A percentile compares a stretch with the other conserved stretches of the same genome.
Conservation (phyloP, 352 stramenopile species). For the Phytophthora cactorum region DNA sequence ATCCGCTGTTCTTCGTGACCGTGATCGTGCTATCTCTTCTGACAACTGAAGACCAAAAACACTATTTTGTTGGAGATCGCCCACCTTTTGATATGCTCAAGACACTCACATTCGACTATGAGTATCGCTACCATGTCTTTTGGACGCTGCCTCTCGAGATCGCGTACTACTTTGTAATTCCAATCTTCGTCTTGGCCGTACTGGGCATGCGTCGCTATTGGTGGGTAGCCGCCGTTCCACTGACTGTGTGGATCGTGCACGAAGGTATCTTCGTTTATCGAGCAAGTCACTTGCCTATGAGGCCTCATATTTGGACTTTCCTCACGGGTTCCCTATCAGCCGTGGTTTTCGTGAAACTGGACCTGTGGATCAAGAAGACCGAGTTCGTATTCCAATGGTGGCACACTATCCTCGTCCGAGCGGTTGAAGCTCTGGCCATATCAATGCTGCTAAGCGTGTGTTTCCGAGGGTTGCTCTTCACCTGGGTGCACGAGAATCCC, state of each 20-base stretch:
- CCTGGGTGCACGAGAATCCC: slow-evolving; percentile 29
- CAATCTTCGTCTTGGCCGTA: slow-evolving; percentile 36
- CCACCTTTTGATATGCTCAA: slow-evolving; percentile 38
- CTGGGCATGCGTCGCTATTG: slow-evolving; percentile 25
- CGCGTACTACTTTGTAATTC: slow-evolving; percentile 47
- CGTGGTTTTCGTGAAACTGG: slow-evolving; percentile 34
- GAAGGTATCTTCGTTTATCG: slow-evolving; percentile 28
- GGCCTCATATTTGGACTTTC: slow-evolving; percentile 43
- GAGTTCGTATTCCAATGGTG: slow-evolving; percentile 26
- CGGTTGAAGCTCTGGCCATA: slow-evolving; percentile 25
- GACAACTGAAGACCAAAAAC: slow-evolving; percentile 27
- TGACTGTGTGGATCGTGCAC: slow-evolving; percentile 31
- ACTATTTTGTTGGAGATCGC: slow-evolving; percentile 33
- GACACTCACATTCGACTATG: slow-evolving; percentile 43
- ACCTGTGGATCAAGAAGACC: slow-evolving; percentile 23
- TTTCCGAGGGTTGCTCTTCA: slow-evolving; percentile 32
- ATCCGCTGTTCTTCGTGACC: slow-evolving; percentile 54
- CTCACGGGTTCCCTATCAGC: slow-evolving; percentile 45
- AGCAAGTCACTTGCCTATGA: slow-evolving; percentile 32
- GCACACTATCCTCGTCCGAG: slow-evolving; percentile 26
- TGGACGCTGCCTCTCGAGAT: slow-evolving; percentile 29
- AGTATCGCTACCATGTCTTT: slow-evolving; percentile 46
- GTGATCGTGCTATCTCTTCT: slow-evolving; percentile 40
- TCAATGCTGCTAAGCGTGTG: slow-evolving; percentile 37
- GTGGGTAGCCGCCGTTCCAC: slow-evolving; percentile 26